Base-by-base conservation (phyloP, 1,284 basidiomycete genomes). In the Papiliotrema flavescens region DNA sequence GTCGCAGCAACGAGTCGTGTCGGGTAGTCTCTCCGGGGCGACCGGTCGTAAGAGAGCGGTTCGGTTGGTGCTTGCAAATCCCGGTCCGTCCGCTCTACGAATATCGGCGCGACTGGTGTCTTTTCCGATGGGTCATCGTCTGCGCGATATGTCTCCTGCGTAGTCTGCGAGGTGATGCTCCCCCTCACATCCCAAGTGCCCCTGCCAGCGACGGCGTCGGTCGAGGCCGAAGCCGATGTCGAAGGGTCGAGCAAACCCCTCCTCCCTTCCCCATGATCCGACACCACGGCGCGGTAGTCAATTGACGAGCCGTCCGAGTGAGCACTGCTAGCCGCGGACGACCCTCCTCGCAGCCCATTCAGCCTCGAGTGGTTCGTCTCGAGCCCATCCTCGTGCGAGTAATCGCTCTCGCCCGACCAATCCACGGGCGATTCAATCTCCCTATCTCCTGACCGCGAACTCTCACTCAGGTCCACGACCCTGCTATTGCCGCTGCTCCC, bases 131-230 rank as follows among this genome's bases (percentile, higher is more conserved):
- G 23, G 11, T 48, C 49, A 3, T 54, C 39, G 11, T 51, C 51
- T 26, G 45, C 34, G 34, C 49, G 32, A 24, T 50, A 56, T n/a
- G 63, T 64, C 36, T 58, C 47, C 11, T 41, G 49, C 1, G 60
- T 64, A 35, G 56, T 53, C 11, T 35, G 49, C 1, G 63, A 62
- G 13, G 52, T 47, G 13, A 62, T 32, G 40, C 62, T 64, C 19
- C 28, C 55, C 32, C 55, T 11, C 2, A 39, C 43, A 19, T 49
- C 53, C n/a, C 42, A 15, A 36, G 5, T 40, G 6, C 17, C 42
- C 24, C 24, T 22, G 17, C 28, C 19, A 11, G 28, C 6, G 6
- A 32, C 11, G 28, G 5, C 28, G 19, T 47, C 23, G 8, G 15
- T 17, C 24, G 19, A 8, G 5, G 49, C 43, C 24, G 40, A 43